Evolutionary conservation across 495 filamentous ascomycete species (phyloP).

Genomic region (Elaphomyces granulatus): DNA sequence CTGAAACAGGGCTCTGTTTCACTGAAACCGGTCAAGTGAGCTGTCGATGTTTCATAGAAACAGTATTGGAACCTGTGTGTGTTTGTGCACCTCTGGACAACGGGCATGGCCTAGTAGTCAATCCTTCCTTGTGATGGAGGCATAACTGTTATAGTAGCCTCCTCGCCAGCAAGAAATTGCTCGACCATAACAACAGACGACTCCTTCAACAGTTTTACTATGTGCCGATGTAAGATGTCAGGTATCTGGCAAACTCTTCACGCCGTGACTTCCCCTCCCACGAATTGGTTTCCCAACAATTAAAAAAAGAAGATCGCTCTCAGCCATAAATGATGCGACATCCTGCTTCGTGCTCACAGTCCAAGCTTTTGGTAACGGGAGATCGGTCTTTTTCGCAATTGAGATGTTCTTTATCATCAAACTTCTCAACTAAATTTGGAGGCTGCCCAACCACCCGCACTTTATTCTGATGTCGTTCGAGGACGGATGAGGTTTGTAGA

Average conservation of each 20-base stretch:
- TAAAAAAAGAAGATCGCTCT: constrained; percentile 11
- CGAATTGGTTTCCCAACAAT: constrained; percentile 22
- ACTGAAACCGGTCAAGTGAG: no score
- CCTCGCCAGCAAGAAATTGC: constrained; percentile 26
- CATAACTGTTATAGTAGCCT: constrained; percentile 29
- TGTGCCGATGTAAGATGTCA: constrained; percentile 13
- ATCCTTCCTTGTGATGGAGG: no score
- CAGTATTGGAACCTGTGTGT: no score
- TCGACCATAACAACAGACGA: constrained; percentile 21
- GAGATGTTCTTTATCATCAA: constrained; percentile 26
- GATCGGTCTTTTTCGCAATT: constrained; percentile 13
- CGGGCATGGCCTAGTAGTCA: no score
- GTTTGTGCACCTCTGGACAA: no score
- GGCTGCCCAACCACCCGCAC: constrained; percentile 23
- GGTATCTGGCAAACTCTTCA: constrained; percentile 18
- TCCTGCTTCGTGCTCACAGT: constrained; percentile 3
- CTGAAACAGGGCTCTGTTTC: no score
- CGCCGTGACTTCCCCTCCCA: constrained; percentile 21
- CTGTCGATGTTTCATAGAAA: no score
- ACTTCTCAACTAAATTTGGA: constrained; percentile 22
- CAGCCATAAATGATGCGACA: constrained; percentile 2
- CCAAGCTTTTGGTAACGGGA: constrained; percentile 14
- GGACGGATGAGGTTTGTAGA: constrained; percentile 15
- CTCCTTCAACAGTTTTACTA: constrained; percentile 13
- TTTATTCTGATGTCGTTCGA: constrained; percentile 7